Evolutionary conservation across 2,329 filamentous ascomycete species (phyloP).

Genomic region (Ophiostoma ulmi): DNA sequence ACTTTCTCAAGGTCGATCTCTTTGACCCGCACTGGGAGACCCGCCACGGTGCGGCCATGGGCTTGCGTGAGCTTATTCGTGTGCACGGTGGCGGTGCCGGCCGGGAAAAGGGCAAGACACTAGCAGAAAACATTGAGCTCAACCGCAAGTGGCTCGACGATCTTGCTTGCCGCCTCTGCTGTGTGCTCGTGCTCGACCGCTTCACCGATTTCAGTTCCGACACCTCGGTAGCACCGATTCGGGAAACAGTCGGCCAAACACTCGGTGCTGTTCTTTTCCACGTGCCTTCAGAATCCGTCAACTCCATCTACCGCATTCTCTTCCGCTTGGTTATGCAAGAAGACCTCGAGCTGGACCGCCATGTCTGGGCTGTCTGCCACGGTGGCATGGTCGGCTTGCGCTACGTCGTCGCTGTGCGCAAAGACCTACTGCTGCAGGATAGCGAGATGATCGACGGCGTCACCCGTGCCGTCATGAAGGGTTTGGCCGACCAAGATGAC

Average conservation of each 20-base stretch:
- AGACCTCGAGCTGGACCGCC: slow-evolving; percentile 65
- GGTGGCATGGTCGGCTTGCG: slow-evolving; percentile 95
- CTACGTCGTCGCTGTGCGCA: slow-evolving; percentile 91
- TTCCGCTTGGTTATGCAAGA: slow-evolving; percentile 89
- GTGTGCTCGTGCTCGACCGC: slow-evolving; percentile 92
- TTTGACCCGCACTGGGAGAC: slow-evolving; percentile 95
- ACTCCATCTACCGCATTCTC: slow-evolving; percentile 77
- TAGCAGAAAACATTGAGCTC: slow-evolving; percentile 67
- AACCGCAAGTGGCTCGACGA: slow-evolving; percentile 91
- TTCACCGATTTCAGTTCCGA: slow-evolving; percentile 98
- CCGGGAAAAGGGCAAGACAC: slow-evolving; percentile 63
- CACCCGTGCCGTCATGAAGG: slow-evolving; percentile 88
- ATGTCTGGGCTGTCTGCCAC: slow-evolving; percentile 91
- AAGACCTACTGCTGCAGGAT: slow-evolving; percentile 82
- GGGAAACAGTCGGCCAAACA: slow-evolving; percentile 92
- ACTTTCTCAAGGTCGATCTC: slow-evolving; percentile 87
- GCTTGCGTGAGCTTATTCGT: slow-evolving; percentile 80
- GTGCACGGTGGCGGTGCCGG: slow-evolving; percentile 90
- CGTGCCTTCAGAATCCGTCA: slow-evolving; percentile 71
- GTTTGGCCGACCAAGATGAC: slow-evolving; percentile 83
- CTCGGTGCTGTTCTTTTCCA: slow-evolving; percentile 84
- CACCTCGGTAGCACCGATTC: slow-evolving; percentile 90
- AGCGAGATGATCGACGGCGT: slow-evolving; percentile 86
- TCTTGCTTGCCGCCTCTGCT: slow-evolving; percentile 87
- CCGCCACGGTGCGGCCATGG: slow-evolving; percentile 93